Conservation (phyloP, 768 basidiomycete species). For the Tulasnella sp. region DNA sequence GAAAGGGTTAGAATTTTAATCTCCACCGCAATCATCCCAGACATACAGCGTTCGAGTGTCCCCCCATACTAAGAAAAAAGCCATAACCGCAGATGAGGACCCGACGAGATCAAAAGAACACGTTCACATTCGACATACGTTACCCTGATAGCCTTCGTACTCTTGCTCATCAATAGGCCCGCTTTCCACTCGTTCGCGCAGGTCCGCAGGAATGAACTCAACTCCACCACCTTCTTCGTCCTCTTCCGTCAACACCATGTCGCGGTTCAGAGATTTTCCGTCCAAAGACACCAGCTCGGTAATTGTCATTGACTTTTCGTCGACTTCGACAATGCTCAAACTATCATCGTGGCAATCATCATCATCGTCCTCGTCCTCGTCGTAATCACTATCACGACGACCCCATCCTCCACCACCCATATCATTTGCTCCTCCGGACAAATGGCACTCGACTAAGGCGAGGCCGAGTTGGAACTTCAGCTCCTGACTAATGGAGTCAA, state of each 20-base stretch:
- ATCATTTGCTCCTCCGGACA: background rate
- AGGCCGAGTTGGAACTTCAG: constrained; percentile 35
- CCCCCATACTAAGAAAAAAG: constrained; percentile 23
- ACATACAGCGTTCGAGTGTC: constrained; percentile 32
- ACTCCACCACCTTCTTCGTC: background rate
- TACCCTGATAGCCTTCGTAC: constrained; percentile 39
- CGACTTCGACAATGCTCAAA: constrained; percentile 32
- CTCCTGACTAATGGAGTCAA: constrained; percentile 33
- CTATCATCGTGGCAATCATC: constrained; percentile 24
- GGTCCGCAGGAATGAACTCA: background rate
- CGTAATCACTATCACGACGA: too few species aligned
- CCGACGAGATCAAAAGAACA: background rate
- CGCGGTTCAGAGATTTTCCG: background rate
- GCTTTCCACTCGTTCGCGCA: constrained; percentile 26
- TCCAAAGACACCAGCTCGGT: background rate
- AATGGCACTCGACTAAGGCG: constrained; percentile 33
- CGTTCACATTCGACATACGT: too few species aligned
- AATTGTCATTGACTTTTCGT: constrained; percentile 8
- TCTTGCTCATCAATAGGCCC: constrained; percentile 32
- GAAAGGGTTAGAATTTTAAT: constrained; percentile 20
- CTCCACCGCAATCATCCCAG: constrained; percentile 10
- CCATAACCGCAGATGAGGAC: background rate
- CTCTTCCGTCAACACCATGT: background rate
- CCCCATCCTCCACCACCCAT: background rate
- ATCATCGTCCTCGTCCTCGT: too few species aligned